Conservation (phyloP, 139 green algal species). For the Haematococcus sp. region DNA sequence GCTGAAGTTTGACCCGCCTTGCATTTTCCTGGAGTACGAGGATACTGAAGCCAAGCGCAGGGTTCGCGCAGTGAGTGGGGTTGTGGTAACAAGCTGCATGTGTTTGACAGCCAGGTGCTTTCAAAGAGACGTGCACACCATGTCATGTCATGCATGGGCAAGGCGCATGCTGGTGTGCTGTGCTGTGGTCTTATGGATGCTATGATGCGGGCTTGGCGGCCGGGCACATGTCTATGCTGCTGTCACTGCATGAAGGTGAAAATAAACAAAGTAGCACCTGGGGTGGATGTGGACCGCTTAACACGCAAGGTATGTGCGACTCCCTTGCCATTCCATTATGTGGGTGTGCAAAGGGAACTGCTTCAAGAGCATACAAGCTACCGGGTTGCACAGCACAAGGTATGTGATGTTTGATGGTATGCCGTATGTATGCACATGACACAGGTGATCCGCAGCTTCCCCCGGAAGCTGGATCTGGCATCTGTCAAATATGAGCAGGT, state of each 20-base stretch:
- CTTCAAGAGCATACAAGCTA: not conserved
- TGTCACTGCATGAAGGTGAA: slow-evolving; percentile 26
- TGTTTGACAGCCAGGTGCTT: not conserved
- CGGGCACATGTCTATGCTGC: not conserved
- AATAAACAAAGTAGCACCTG: slow-evolving; percentile 6
- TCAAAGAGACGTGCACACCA: not conserved
- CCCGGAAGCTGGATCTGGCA: slow-evolving; percentile 19
- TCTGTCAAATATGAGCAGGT: slow-evolving; percentile 46
- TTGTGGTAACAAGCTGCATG: not conserved
- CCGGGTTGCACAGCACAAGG: not conserved
- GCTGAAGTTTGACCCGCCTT: slow-evolving; percentile 30
- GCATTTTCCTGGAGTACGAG: slow-evolving; percentile 42
- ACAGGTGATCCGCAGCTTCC: slow-evolving; percentile 47
- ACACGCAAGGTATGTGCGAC: slow-evolving; percentile 37
- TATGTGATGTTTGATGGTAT: not conserved
- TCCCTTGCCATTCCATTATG: no score
- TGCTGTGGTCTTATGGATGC: no score
- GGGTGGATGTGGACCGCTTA: slow-evolving; percentile 29
- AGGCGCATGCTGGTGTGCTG: no score
- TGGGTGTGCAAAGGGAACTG: not conserved
- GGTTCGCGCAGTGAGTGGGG: slow-evolving; percentile 24
- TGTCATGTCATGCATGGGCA: not conserved
- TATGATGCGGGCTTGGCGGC: no score
- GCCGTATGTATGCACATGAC: not conserved
- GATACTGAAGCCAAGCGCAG: slow-evolving; percentile 14